Conservation (phyloP, 805 yeast species). For the Nakazawaea wyomingensis region DNA sequence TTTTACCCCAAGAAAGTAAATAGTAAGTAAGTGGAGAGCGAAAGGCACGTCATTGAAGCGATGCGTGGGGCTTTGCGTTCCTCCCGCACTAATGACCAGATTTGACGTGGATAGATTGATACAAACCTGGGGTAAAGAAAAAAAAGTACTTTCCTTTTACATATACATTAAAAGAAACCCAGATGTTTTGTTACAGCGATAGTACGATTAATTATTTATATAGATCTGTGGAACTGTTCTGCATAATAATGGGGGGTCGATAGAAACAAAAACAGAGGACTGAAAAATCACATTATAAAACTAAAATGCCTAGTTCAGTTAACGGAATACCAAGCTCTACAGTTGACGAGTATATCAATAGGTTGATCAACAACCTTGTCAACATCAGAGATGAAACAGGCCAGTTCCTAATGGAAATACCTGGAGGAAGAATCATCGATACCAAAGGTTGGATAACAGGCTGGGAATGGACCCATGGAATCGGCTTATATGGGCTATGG, state of each 20-base stretch:
- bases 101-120: neutral
- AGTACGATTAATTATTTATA: no score
- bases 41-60: neutral
- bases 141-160: no score
- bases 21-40: neutral
- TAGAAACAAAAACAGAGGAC: no score
- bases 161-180: no score
- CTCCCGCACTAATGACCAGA: no score
- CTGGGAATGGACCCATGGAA: slow-evolving; percentile 37
- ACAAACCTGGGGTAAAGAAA: neutral
- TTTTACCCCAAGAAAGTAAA: no score
- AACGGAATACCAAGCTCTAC: slow-evolving; percentile 16
- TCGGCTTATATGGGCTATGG: slow-evolving; percentile 34
- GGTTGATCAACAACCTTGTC: slow-evolving; percentile 23
- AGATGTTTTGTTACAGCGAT: no score
- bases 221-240: no score
- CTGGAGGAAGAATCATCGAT: slow-evolving; percentile 29
- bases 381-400: slow-evolving; percentile 28
- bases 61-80: neutral
- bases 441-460: slow-evolving; percentile 34
- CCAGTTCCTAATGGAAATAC: slow-evolving; percentile 24
- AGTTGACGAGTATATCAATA: slow-evolving; percentile 16
- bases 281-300: neutral
- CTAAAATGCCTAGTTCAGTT: slow-evolving; percentile 17
- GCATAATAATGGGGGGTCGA: no score